phyloP scores from a whole-genome alignment of 192 early-diverging fungal genomes.

The Dissophora ornata region DNA sequence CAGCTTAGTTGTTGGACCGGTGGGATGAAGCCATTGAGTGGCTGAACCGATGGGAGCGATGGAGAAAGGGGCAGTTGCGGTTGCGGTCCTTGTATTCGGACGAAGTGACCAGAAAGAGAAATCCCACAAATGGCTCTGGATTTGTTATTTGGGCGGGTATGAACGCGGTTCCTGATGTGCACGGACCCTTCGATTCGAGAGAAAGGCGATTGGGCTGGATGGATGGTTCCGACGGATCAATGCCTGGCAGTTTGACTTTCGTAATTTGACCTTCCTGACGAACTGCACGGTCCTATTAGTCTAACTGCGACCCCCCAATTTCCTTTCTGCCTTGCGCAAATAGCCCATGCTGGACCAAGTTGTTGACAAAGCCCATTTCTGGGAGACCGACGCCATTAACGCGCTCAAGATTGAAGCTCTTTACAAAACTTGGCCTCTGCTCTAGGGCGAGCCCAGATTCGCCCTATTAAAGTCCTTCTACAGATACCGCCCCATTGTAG shows the following conservation, averaged over 20 bases:
- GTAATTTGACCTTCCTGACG: too few species aligned
- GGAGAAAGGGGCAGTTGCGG: neutral
- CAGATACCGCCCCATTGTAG: too few species aligned
- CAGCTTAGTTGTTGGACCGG: constrained; percentile 27
- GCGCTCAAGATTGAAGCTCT: constrained; percentile 35
- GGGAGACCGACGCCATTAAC: constrained; percentile 41
- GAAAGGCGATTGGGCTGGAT: constrained; percentile 38
- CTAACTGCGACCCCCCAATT: too few species aligned
- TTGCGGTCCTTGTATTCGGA: neutral
- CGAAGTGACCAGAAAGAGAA: neutral
- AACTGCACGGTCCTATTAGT: too few species aligned
- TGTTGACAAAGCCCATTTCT: constrained; percentile 29
- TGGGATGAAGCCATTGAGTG: constrained; percentile 19
- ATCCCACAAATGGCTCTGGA: constrained; percentile 1
- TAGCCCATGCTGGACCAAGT: constrained; percentile 46
- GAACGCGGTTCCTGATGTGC: constrained; percentile 44
- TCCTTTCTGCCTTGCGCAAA: too few species aligned
- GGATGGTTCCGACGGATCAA: constrained; percentile 41
- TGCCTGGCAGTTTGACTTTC: constrained; percentile 47
- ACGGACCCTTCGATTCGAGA: constrained; percentile 16
- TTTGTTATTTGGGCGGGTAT: constrained; percentile 41
- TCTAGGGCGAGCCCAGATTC: constrained; percentile 15
- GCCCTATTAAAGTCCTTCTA: constrained; percentile 53
- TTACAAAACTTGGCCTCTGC: constrained; percentile 42
- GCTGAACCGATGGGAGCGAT: constrained; percentile 24